Evolutionary conservation across 208 protist genomes (phyloP).

Genomic region (Leishmania mexicana): DNA sequence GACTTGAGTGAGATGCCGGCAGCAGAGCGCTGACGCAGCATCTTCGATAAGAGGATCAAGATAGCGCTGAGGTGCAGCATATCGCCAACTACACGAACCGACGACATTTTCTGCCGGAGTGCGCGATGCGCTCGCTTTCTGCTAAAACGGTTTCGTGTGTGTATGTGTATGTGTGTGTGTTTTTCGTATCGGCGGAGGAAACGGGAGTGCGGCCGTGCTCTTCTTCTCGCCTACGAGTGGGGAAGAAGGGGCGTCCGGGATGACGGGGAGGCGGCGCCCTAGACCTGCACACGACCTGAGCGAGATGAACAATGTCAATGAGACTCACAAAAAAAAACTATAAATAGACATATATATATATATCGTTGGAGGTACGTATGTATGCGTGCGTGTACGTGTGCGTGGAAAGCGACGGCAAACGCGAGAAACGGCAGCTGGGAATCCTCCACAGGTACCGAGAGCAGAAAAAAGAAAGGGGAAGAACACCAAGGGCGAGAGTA

Average conservation of each 20-base stretch:
- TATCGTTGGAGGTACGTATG: background rate
- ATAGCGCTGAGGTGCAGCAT: slow-evolving; percentile 93
- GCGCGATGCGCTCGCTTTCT: background rate
- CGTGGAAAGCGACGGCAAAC: background rate
- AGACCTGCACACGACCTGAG: background rate
- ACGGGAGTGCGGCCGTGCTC: background rate
- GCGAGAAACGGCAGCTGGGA: background rate
- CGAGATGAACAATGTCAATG: background rate
- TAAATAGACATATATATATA: background rate
- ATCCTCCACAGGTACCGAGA: background rate
- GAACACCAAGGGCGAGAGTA: background rate
- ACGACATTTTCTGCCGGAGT: slow-evolving; percentile 57
- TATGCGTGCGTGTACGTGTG: background rate
- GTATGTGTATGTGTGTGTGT: background rate
- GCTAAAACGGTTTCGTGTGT: background rate
- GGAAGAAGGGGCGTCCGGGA: background rate
- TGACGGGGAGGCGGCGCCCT: background rate
- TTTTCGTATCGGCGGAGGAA: background rate
- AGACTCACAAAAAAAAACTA: background rate
- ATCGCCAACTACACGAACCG: slow-evolving; percentile 92
- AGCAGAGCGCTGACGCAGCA: slow-evolving; percentile 82
- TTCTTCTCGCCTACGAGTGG: background rate
- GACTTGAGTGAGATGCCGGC: slow-evolving; percentile 95
- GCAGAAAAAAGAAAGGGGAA: background rate
- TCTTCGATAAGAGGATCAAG: slow-evolving; percentile 94